A percentile compares a stretch with the other conserved stretches of the same genome.
Evolutionary conservation across 768 basidiomycete genomes (phyloP).

Genomic region (Fistulinella prunicolor): DNA sequence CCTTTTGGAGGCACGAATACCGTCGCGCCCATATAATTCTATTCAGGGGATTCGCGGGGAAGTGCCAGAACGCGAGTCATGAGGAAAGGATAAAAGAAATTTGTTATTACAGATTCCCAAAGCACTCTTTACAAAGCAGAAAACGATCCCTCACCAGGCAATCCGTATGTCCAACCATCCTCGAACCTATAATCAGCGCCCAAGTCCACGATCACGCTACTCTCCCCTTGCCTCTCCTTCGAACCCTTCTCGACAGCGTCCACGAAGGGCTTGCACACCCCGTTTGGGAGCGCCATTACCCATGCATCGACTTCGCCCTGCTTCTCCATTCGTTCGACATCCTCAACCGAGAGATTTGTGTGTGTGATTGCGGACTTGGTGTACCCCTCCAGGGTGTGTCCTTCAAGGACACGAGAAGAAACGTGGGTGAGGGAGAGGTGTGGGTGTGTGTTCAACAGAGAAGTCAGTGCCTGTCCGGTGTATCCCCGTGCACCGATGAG

Average conservation of each 20-base stretch:
- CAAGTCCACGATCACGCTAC: conserved; percentile 85
- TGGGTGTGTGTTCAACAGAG: conserved; percentile 85
- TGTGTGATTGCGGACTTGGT: conserved; percentile 72
- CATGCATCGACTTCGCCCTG: conserved; percentile 92
- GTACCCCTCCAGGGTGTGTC: conserved; percentile 76
- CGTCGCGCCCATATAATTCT: conserved; percentile 85
- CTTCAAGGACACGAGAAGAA: conserved; percentile 92
- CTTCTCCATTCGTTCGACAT: conserved; percentile 88
- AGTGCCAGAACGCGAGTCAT: conserved; percentile 1
- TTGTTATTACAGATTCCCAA: conserved; percentile 36
- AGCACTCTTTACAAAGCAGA: conserved; percentile 29
- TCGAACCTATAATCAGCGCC: conserved; percentile 97
- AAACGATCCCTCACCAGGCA: conserved; percentile 84
- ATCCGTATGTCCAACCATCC: conserved; percentile 92
- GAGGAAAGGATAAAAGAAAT: conserved; percentile 32
- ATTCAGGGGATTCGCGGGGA: not conserved
- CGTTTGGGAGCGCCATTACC: conserved; percentile 99
- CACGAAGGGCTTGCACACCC: conserved; percentile 93
- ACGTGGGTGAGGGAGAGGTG: conserved; percentile 89
- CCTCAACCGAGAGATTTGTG: conserved; percentile 71
- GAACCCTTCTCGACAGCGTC: conserved; percentile 86
- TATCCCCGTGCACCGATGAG: conserved; percentile 95
- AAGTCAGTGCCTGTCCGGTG: conserved; percentile 90
- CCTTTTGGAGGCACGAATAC: conserved; percentile 67
- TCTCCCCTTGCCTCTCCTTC: conserved; percentile 42